Base-by-base conservation (phyloP, 768 basidiomycete genomes). In the Pleurotus salmoneostramineus region DNA sequence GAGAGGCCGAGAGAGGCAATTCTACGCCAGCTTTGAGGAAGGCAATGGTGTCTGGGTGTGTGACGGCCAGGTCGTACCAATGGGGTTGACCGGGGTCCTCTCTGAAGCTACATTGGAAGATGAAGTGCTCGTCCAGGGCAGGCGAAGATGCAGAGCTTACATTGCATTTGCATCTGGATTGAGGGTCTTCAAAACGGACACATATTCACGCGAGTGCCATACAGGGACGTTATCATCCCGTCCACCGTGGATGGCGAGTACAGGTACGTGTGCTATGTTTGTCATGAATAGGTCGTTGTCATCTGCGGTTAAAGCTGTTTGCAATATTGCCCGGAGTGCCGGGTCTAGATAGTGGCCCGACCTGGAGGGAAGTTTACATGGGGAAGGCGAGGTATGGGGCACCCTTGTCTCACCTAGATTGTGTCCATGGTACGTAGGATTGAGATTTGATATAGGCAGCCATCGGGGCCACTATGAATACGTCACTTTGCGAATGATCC, bases 391-490 rank as follows among this genome's bases (percentile, higher is more conserved):
- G 5, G n/a, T 40, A 10, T 40, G n/a, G 47, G 44, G n/a, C 37
- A 64, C 56, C 58, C 21, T 27, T 27, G 21, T 27, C 21, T 27
- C 21, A 82, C 80, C 83, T 81, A 45, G 88, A 88, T 69, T 85
- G 77, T 5, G 78, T 79, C 67, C 88, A 80, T 0, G 93, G 82
- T 4, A 94, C 82, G 64, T 97, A 97, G 21, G 88, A 77, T 62
- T 96, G 91, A 2, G 94, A 91, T 61, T 94, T 95, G 64, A 92
- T 82, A 68, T 91, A 96, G 2, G 77, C 92, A 2, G 93, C 84
- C 0, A 91, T 91, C 6, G 92, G 85, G 5, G 93, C 74, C 31
- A 84, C 89, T 88, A 55, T 4, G 62, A 27, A 49, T 3, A 45
- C 34, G 36, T 42, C 33, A 48, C 35, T 55, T 27, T 40, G 35